Percentiles rank a stretch among this genome's conserved stretches.
These are phyloP conservation scores for Boletales sp. DNA, from an alignment of 768 basidiomycete genomes.

Conservation along the genomic window DNA sequence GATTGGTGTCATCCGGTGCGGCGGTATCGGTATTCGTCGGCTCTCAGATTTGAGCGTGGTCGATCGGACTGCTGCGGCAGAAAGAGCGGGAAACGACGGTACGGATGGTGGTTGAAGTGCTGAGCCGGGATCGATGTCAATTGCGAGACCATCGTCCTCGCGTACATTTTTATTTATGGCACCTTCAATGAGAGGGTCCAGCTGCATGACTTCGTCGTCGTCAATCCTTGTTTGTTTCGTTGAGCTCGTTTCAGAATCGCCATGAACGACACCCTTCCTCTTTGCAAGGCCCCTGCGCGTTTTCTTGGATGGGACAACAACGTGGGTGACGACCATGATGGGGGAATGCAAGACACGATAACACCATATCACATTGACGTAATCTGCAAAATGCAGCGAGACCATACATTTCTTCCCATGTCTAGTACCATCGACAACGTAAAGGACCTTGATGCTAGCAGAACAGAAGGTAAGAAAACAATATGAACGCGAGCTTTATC, in stretches of 20 bases:
- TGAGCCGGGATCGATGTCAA: slow-evolving; percentile 48
- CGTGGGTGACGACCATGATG: slow-evolving; percentile 41
- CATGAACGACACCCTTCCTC: slow-evolving; percentile 27
- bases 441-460: slow-evolving; percentile 29
- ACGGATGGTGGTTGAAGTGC: slow-evolving; percentile 46
- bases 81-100: slow-evolving; percentile 68
- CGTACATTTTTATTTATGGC: slow-evolving; percentile 13
- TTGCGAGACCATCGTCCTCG: slow-evolving; percentile 62
- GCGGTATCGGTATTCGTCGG: slow-evolving; percentile 88
- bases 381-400: background rate
- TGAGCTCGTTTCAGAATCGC: slow-evolving; percentile 7
- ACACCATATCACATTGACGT: slow-evolving; percentile 16
- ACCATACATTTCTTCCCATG: slow-evolving; percentile 11
- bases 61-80: slow-evolving; percentile 52
- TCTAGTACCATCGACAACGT: slow-evolving; percentile 12
- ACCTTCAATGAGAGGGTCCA: slow-evolving; percentile 12
- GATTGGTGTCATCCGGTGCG: slow-evolving; percentile 95
- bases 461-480: slow-evolving; percentile 36
- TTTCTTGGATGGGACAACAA: slow-evolving; percentile 38
- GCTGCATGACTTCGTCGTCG: slow-evolving; percentile 32
- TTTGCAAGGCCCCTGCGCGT: slow-evolving; percentile 42
- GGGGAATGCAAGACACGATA: slow-evolving; percentile 8
- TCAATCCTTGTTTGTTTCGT: slow-evolving; percentile 7
- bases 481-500: background rate
- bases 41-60: slow-evolving; percentile 70